These are phyloP conservation scores for Leishmania amazonensis DNA, from an alignment of 208 protist species.

Conservation along the genomic window DNA sequence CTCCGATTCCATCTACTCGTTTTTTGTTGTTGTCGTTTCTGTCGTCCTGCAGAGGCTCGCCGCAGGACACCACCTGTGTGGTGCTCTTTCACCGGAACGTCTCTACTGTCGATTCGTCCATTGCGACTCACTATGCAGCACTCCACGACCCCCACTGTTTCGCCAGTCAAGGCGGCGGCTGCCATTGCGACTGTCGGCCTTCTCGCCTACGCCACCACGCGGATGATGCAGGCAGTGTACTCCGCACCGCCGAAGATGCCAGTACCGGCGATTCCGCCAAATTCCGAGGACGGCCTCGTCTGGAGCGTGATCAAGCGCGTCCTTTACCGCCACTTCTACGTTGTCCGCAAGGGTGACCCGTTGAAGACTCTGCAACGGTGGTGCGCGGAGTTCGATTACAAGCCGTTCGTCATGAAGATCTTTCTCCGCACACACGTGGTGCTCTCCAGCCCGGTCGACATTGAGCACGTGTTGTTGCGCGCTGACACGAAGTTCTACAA, in stretches of 20 bases:
- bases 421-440: constrained; percentile 57
- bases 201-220: constrained; percentile 23
- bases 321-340: constrained; percentile 60
- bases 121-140: constrained; percentile 2
- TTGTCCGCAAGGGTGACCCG: constrained; percentile 45
- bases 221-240: constrained; percentile 30
- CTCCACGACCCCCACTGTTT: constrained; percentile 2
- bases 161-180: constrained; percentile 6
- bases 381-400: constrained; percentile 45
- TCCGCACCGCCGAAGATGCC: constrained; percentile 40
- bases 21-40: background rate
- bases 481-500: constrained; percentile 48
- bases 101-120: background rate
- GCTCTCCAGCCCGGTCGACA: constrained; percentile 44
- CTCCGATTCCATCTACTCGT: background rate
- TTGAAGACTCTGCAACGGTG: constrained; percentile 48
- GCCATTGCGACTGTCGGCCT: constrained; percentile 7
- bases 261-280: constrained; percentile 38
- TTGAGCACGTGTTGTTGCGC: constrained; percentile 52
- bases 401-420: constrained; percentile 59
- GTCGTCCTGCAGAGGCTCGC: background rate
- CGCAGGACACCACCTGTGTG: background rate
- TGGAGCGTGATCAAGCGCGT: constrained; percentile 47
- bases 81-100: background rate
- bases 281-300: constrained; percentile 34